A percentile compares a stretch with the other conserved stretches of the same genome.
These are phyloP conservation scores for Sphagnum contortum DNA, from an alignment of 225 moss, liverwort and hornwort species.

Conservation along the genomic window DNA sequence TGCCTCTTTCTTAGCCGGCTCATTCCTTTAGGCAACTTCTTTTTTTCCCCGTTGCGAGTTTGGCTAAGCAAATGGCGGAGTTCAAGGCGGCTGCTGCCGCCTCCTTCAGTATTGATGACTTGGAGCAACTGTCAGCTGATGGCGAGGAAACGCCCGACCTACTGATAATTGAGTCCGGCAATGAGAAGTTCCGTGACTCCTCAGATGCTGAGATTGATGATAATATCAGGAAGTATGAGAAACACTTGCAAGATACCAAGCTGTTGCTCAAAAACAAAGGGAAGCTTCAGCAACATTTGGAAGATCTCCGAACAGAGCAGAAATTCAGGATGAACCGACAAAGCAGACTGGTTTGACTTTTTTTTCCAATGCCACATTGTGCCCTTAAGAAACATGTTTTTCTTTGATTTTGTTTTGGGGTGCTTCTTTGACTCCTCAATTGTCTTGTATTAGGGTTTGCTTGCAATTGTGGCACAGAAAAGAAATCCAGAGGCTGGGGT, in stretches of 20 bases:
- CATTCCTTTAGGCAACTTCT: no score
- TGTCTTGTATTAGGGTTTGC: neutral
- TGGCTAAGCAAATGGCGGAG: no score
- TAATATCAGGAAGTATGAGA: slow-evolving; percentile 20
- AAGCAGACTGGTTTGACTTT: neutral
- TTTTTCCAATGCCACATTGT: neutral
- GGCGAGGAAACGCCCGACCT: slow-evolving; percentile 3
- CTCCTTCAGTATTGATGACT: slow-evolving; percentile 1
- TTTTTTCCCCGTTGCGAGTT: no score
- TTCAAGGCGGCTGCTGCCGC: no score
- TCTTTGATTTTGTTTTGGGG: neutral
- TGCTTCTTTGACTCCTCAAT: neutral
- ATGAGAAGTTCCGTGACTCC: slow-evolving; percentile 8
- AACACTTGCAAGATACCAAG: neutral
- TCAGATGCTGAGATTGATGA: slow-evolving; percentile 15
- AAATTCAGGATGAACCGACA: neutral
- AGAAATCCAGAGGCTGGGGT: no score
- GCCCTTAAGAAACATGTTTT: neutral
- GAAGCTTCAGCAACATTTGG: slow-evolving; percentile 8
- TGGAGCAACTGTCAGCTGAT: neutral
- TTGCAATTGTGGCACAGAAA: neutral
- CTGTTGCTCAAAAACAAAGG: slow-evolving; percentile 21
- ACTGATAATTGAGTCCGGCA: neutral
- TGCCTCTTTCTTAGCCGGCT: no score
- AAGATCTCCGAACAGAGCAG: slow-evolving; percentile 8